These are phyloP conservation scores for Obba rivulosa DNA, from an alignment of 768 basidiomycete species.

Conservation along the genomic window DNA sequence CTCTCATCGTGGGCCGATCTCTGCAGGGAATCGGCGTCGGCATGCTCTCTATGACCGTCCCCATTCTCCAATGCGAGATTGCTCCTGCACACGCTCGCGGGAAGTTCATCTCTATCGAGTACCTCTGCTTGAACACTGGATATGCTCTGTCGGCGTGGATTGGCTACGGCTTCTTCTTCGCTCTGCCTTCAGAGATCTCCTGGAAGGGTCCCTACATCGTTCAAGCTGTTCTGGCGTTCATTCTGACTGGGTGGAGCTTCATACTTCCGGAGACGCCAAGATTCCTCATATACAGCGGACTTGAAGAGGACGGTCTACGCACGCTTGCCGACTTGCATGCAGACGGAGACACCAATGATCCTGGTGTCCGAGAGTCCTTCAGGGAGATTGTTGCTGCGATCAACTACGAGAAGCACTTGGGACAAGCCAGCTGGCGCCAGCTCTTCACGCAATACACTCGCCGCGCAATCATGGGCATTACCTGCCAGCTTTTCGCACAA, in stretches of 20 bases:
- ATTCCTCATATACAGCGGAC: slow-evolving; percentile 51
- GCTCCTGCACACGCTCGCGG: slow-evolving; percentile 35
- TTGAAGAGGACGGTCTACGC: slow-evolving; percentile 41
- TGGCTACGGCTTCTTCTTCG: slow-evolving; percentile 45
- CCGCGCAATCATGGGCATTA: slow-evolving; percentile 46
- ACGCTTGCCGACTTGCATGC: slow-evolving; percentile 57
- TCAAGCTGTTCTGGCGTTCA: slow-evolving; percentile 42
- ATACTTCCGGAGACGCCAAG: slow-evolving; percentile 48
- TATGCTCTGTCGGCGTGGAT: slow-evolving; percentile 47
- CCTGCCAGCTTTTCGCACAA: slow-evolving; percentile 47
- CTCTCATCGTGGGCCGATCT: slow-evolving; percentile 60
- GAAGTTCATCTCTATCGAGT: slow-evolving; percentile 48
- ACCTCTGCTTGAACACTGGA: slow-evolving; percentile 45
- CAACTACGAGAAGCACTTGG: slow-evolving; percentile 34
- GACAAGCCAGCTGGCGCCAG: slow-evolving; percentile 39
- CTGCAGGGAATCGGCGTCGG: slow-evolving; percentile 76
- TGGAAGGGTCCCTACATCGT: slow-evolving; percentile 55
- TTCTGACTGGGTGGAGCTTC: slow-evolving; percentile 44
- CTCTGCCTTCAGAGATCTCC: slow-evolving; percentile 39
- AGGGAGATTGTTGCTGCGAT: slow-evolving; percentile 36
- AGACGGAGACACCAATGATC: slow-evolving; percentile 39
- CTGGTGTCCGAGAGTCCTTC: slow-evolving; percentile 39
- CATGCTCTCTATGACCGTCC: slow-evolving; percentile 26
- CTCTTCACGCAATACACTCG: slow-evolving; percentile 46
- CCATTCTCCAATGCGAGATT: slow-evolving; percentile 14